phyloP scores from a whole-genome alignment of 768 basidiomycete genomes.

The Trametes cinnabarina region DNA sequence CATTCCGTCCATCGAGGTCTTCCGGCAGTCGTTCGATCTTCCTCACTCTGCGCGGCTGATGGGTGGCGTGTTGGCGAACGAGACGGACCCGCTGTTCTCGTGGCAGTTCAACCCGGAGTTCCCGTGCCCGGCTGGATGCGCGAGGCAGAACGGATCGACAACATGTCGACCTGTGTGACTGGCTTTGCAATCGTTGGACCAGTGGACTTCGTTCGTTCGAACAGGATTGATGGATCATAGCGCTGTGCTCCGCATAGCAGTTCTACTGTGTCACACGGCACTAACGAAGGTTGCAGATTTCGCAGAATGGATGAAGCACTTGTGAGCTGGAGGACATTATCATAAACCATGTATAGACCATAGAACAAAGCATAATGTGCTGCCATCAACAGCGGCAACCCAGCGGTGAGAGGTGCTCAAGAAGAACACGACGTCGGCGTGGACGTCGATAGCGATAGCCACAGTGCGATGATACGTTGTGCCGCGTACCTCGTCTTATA shows the following conservation, averaged over 20 bases:
- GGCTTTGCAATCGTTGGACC: too few species aligned
- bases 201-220: too few species aligned
- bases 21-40: conserved; percentile 12
- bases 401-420: background rate
- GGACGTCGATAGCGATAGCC: background rate
- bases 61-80: conserved; percentile 7
- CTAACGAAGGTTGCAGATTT: too few species aligned
- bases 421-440: background rate
- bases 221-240: too few species aligned
- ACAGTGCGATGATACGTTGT: background rate
- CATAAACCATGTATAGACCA: background rate
- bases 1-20: conserved; percentile 13
- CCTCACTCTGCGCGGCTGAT: conserved; percentile 2
- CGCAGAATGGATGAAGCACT: too few species aligned
- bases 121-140: conserved; percentile 14
- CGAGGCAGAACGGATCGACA: background rate
- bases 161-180: background rate
- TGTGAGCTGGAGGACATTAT: background rate
- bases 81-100: conserved; percentile 16
- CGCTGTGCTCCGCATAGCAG: too few species aligned
- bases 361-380: background rate
- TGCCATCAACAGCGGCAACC: background rate
- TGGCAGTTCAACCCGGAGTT: conserved; percentile 15
- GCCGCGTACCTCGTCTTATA: background rate
- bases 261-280: too few species aligned